Evolutionary conservation across 2,329 filamentous ascomycete species (phyloP), one percentile per base, ranked within the genome.

Genomic region (Aspergillus viridinutans): DNA sequence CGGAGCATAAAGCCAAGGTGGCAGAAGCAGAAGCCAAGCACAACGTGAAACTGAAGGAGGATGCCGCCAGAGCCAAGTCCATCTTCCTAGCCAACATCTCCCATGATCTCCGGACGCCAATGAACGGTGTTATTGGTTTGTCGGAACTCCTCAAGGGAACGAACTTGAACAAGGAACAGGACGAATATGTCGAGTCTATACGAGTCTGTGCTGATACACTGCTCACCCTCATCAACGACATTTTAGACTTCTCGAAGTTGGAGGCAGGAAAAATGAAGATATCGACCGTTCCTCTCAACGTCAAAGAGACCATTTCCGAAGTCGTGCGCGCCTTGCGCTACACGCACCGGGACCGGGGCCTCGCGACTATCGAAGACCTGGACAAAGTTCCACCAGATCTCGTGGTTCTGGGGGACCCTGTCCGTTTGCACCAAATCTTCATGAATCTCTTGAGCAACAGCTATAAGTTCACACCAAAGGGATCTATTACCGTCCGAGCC

Each of bases 1-100:
- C 85, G 2, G 85, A 87, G 67, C 80, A 82, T 64, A 87, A 87
- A 64, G 84, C 85, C 2, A 87, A 87, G 68, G 78, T 81, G 59
- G 85, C 85, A 0, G 85, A 88, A 67, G 83, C 83, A 0, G 81
- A 86, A 65, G 85, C 85, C 1, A 82, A 85, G 63, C 81, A 83
- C 60, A 87, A 86, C 66, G 85, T 87, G 68, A 83, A 83, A 63
- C 72, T 87, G 43, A 87, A 87, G 62, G 85, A 88, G 68, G 85
- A 88, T 68, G 85, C 85, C 23, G 84, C 85, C 7, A 85, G 81
- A 65, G 84, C 84, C 1, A 99, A 99, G 77, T 97, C 94, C 0
- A 80, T 97, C 8, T 97, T 97, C 76, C 95, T 99, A 61, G 94
- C 94, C 20, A 97, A 97, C 67, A 96, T 97, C 52, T 86, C 83